Evolutionary conservation across 2,329 filamentous ascomycete genomes (phyloP).

Genomic region (Aspergillus pseudoviridinutans): DNA sequence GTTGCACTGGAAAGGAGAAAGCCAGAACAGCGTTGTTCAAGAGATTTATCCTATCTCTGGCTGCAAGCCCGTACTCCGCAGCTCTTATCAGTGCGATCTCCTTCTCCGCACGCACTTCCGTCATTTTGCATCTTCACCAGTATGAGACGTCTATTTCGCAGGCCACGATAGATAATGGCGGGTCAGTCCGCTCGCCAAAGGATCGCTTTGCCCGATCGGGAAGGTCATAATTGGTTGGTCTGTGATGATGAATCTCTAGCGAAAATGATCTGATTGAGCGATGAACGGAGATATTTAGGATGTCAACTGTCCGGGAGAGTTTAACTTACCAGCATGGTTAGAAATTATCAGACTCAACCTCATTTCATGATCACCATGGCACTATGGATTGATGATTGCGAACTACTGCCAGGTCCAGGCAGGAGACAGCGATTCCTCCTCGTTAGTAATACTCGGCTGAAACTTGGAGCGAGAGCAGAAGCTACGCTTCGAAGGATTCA

Average conservation of each 20-base stretch:
- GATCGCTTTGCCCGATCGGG: background rate
- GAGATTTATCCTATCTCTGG: background rate
- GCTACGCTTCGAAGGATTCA: background rate
- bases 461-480: background rate
- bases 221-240: background rate
- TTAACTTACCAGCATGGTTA: background rate
- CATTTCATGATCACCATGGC: background rate
- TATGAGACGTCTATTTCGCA: background rate
- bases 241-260: background rate
- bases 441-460: background rate
- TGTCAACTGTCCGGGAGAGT: background rate
- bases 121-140: background rate
- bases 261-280: background rate
- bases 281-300: background rate
- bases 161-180: background rate
- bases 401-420: background rate
- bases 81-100: background rate
- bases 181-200: background rate
- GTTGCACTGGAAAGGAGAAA: background rate
- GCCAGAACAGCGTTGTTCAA: background rate
- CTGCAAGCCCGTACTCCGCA: background rate
- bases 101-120: background rate
- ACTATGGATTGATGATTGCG: background rate
- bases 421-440: background rate
- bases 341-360: background rate